phyloP scores from a whole-genome alignment of 768 basidiomycete genomes.

The Amanita jacksonii region DNA sequence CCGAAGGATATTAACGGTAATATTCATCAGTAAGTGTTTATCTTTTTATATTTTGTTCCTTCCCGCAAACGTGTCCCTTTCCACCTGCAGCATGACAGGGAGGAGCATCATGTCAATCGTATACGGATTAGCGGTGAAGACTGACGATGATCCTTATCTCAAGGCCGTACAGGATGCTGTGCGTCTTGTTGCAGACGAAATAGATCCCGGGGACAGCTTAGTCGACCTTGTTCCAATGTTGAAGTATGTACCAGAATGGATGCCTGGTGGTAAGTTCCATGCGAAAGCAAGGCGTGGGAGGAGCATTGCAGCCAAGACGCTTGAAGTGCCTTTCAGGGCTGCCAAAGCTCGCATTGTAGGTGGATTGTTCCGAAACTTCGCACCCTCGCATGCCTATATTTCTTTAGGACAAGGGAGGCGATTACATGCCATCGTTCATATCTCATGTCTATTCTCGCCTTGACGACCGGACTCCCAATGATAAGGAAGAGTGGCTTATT shows the following conservation, averaged over 20 bases:
- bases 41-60: background rate
- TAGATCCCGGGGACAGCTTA: background rate
- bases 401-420: conserved; percentile 13
- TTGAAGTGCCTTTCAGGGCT: no score
- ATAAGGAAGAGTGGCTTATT: conserved; percentile 14
- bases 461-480: conserved; percentile 8
- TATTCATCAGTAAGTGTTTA: conserved; percentile 23
- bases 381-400: conserved; percentile 12
- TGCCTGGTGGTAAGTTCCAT: no score
- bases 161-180: background rate
- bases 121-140: background rate
- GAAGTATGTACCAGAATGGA: conserved; percentile 13
- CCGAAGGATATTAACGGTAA: conserved; percentile 24
- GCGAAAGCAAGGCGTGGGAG: no score
- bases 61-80: conserved; percentile 6
- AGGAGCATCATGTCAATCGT: conserved; percentile 8
- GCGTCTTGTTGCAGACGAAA: background rate
- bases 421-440: conserved; percentile 12
- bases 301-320: no score
- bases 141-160: conserved; percentile 3
- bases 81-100: conserved; percentile 27
- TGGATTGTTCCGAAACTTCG: no score
- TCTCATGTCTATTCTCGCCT: conserved; percentile 11
- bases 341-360: conserved; percentile 21
- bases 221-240: conserved; percentile 9